Conservation (phyloP, 164 flowering plant genomes). For the Annona squamosa region DNA sequence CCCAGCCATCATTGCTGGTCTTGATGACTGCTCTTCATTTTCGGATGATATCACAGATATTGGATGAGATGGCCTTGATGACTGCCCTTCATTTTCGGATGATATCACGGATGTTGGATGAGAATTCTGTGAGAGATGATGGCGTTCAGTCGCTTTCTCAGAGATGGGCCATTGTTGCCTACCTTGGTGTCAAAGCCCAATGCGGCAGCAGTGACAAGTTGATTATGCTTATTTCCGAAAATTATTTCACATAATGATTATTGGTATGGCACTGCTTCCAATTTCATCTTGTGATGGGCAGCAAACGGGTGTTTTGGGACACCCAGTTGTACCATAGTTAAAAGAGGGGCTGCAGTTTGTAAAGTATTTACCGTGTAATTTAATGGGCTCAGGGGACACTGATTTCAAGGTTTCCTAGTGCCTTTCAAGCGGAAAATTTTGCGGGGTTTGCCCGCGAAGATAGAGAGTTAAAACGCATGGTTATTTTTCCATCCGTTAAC, state of each 20-base stretch:
- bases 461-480: not conserved
- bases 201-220: not conserved
- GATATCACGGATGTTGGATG: conserved; percentile 23
- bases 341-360: not conserved
- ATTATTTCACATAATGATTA: not conserved
- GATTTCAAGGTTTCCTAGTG: not conserved
- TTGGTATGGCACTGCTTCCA: not conserved
- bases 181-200: not conserved
- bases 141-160: not conserved
- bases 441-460: not conserved
- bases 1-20: conserved; percentile 32
- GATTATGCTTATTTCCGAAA: not conserved
- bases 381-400: not conserved
- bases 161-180: not conserved
- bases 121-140: not conserved
- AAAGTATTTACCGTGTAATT: conserved; percentile 5
- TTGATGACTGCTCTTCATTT: conserved; percentile 37
- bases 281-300: not conserved
- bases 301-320: not conserved
- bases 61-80: conserved; percentile 37
- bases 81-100: conserved; percentile 29
- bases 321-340: not conserved
- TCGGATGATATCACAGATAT: conserved; percentile 30
- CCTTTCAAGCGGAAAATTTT: conserved; percentile 1
- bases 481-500: not conserved